Base-by-base conservation (phyloP, 805 yeast species). In the Starmerella ratchasimensis region DNA sequence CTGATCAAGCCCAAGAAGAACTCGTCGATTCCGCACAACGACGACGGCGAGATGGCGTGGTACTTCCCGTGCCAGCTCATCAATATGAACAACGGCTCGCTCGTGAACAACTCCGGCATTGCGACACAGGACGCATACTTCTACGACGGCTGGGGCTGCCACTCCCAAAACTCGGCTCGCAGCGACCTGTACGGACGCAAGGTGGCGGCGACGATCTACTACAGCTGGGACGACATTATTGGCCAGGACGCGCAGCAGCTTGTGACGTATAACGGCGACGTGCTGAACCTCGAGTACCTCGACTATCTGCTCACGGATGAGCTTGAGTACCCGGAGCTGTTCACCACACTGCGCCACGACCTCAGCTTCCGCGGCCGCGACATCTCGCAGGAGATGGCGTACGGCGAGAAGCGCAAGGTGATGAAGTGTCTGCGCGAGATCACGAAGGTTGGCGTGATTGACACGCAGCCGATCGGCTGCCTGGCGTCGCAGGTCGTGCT, bases 61-160 rank as follows among this genome's bases (percentile, higher is more conserved):
- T 90, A 90, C 60, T 83, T 86, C 77, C 97, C 98, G 3, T 90
- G 98, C 64, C 74, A 76, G 49, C 44, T 80, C 29, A 34, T 45
- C 26, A 34, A 46, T 31, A 25, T 30, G 20, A 78, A 72, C 48
- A 81, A 82, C 55, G 94, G 94, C 4, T 67, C 90, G 1, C 58
- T 80, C 2, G 39, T 59, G 21, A 80, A 81, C 28, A 80, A 80
- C 55, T 68, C 68, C 45, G 48, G 43, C 10, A 10, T 48, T 14
- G 38, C 22, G 3, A 31, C 30, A 4, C 35, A 37, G 13, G 30
- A 84, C 1, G 16, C 14, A 7, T 7, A 15, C 19, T 74, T 74
- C 53, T 86, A 84, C 56, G 60, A 66, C 33, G 96, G 96, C 7
- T 84, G 81, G 72, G 93, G 88, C 2, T 88, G 97, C 56, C 95